Evolutionary conservation across 495 filamentous ascomycete species (phyloP), one percentile per base, ranked within the genome.

Genomic region (Pyrenula massariospora): DNA sequence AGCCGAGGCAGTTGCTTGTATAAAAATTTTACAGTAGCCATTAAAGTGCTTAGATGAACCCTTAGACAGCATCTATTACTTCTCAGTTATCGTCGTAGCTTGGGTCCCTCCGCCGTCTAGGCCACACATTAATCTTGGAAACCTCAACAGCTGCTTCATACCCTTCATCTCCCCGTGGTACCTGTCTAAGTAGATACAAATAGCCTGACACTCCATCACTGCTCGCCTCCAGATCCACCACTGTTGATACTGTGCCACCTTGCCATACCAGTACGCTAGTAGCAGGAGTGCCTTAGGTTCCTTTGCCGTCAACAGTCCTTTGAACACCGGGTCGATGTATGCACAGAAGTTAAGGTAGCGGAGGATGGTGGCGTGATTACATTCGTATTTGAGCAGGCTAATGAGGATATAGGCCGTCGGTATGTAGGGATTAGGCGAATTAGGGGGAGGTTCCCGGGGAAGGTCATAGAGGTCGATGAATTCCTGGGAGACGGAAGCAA

Each of bases 151-250:
- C 31, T 5, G 5, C 15, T 42, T 15, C 31, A 42, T 42, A 5
- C 31, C 31, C 15, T 42, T 15, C 15, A 42, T 42, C 5, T 42
- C 31, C 25, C 22, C 23, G 20, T 58, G 25, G 49, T 53, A 50
- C 24, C 49, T 55, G 55, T 62, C 58, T 57, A 75, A 56, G 31
- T 73, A 74, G 21, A 63, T 50, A 54, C 70, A 72, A 47, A 74
- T 75, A n/a, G 72, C 64, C 25, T 60, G 70, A 54, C 68, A 67
- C 62, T 74, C 70, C 23, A 74, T 48, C 47, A 56, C 52, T 12
- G 69, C 67, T 48, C 72, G 59, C n/a, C 58, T 54, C 11, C 60
- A 54, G 15, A 73, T 62, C 61, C 66, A 75, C 73, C 72, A 74
- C 25, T 58, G 52, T 22, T 61, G 31, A 42, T 42, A 42, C 22